Conservation (phyloP, 2,329 filamentous ascomycete genomes). For the Aureobasidium namibiae region DNA sequence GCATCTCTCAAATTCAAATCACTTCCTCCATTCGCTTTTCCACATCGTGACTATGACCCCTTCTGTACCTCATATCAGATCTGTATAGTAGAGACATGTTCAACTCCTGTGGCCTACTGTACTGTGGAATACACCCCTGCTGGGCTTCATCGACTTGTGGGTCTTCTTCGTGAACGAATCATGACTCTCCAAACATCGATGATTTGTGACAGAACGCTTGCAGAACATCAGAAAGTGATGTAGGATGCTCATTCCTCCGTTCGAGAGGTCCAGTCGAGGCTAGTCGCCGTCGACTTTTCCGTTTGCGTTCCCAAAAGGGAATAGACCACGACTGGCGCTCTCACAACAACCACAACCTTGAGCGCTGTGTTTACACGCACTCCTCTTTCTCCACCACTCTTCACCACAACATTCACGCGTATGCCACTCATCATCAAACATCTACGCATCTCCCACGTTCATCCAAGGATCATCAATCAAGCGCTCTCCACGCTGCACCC, state of each 20-base stretch:
- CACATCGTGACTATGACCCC: no score
- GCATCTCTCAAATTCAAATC: no score
- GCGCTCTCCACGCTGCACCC: background rate
- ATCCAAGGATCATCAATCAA: background rate
- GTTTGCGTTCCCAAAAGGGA: background rate
- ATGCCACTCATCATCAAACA: background rate
- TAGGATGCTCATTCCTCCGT: no score
- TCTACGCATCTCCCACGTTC: background rate
- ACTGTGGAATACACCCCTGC: no score
- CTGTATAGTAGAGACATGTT: no score
- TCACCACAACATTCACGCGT: background rate
- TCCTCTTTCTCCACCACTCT: background rate
- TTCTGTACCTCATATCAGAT: no score
- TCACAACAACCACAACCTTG: background rate
- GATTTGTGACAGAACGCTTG: background rate
- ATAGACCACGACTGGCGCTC: background rate
- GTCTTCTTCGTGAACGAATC: no score
- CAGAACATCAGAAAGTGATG: background rate
- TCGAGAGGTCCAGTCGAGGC: background rate
- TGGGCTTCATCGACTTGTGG: background rate
- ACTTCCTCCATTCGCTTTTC: no score
- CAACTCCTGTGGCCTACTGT: no score
- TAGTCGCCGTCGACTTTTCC: background rate
- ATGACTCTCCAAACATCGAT: background rate
- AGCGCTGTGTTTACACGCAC: background rate